Percentiles rank a stretch among this genome's conserved stretches.
Conservation (phyloP, 257 asterid species). For the Catharanthus roseus region DNA sequence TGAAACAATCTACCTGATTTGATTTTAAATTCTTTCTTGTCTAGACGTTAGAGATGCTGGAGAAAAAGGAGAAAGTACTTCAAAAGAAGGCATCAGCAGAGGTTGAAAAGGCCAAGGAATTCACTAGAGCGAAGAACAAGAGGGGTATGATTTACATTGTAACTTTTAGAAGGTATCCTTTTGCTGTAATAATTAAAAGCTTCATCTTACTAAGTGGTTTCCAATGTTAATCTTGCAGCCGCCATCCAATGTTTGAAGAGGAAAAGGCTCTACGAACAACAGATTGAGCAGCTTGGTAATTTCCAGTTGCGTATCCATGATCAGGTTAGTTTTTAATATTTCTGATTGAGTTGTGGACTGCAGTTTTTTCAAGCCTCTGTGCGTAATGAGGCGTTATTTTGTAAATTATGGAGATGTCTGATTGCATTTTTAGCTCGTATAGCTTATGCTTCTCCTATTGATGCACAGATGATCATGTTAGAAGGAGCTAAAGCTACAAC, state of each 20-base stretch:
- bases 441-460: conserved; percentile 4
- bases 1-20: neutral
- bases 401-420: neutral
- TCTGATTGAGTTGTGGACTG: neutral
- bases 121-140: conserved; percentile 63
- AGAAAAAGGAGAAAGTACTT: conserved; percentile 68
- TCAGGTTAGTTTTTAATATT: conserved; percentile 43
- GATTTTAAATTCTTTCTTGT: conserved; percentile 5
- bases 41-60: conserved; percentile 74
- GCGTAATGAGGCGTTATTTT: neutral
- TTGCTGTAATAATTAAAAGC: neutral
- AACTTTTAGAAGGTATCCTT: neutral
- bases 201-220: neutral
- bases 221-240: conserved; percentile 36
- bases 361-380: neutral
- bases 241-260: conserved; percentile 89
- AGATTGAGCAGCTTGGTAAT: conserved; percentile 66
- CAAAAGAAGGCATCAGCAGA: conserved; percentile 67
- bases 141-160: conserved; percentile 38
- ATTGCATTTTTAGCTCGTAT: neutral
- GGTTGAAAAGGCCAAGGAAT: conserved; percentile 55
- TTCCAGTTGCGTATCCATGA: conserved; percentile 86
- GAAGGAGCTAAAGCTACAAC: conserved; percentile 59
- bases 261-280: conserved; percentile 75
- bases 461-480: conserved; percentile 41